Conservation (phyloP, 1,284 basidiomycete species). For the Meira miltonrushii region DNA sequence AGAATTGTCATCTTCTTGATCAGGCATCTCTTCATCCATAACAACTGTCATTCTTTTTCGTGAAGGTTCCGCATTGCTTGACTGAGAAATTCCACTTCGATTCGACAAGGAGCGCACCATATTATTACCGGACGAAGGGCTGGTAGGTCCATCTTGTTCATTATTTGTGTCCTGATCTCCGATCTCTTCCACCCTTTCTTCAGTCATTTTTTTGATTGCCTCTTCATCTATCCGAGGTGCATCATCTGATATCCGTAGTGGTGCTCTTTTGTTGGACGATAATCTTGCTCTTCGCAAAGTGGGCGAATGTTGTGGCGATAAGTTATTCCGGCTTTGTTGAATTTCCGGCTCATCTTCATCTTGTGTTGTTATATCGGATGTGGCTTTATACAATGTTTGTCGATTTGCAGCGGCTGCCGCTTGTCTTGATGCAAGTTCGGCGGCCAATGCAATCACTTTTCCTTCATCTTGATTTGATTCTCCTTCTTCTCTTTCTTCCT, state of each 20-base stretch:
- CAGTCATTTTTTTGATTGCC: slow-evolving; percentile 1
- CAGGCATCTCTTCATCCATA: slow-evolving; percentile 38
- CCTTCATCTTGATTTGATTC: not conserved
- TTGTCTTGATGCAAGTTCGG: slow-evolving; percentile 5
- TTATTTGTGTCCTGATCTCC: not conserved
- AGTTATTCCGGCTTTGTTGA: not conserved
- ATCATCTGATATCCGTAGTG: not conserved
- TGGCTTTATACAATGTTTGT: not conserved
- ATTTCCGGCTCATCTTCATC: not conserved
- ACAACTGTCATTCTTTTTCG: slow-evolving; percentile 36
- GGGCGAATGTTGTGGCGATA: not conserved
- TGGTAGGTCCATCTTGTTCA: not conserved
- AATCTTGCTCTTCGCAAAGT: not conserved
- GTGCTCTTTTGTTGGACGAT: not conserved
- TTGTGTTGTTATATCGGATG: not conserved
- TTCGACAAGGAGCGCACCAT: not conserved
- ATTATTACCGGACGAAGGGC: not conserved
- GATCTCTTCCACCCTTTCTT: not conserved
- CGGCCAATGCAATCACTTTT: not conserved
- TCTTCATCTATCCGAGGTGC: not conserved
- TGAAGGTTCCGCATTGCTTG: not conserved
- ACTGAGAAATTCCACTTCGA: not conserved
- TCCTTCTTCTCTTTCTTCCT: not conserved
- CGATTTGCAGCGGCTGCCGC: not conserved
- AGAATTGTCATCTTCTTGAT: slow-evolving; percentile 2